Conservation (phyloP, 495 filamentous ascomycete species). For the Bacidia gigantensis region DNA sequence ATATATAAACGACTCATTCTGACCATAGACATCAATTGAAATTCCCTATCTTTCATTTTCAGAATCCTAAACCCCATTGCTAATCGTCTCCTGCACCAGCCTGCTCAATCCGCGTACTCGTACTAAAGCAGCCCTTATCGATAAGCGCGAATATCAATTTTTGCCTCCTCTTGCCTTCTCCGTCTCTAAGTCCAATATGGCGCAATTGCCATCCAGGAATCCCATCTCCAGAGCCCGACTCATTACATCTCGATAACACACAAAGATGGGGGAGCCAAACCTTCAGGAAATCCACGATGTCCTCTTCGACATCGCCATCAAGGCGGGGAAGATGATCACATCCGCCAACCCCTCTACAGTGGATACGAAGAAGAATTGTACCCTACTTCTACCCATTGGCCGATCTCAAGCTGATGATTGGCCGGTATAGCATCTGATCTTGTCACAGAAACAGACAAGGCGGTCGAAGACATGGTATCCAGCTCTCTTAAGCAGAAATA, state of each 20-base stretch:
- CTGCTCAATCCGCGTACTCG: neutral
- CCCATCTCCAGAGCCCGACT: neutral
- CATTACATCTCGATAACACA: neutral
- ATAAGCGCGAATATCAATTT: neutral
- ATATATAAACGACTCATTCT: too few relatives aligned
- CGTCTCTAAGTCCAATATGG: neutral
- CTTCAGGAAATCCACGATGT: slow-evolving; percentile 71
- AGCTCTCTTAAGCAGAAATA: slow-evolving; percentile 39
- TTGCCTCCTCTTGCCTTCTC: neutral
- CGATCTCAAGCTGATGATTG: neutral
- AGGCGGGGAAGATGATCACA: slow-evolving; percentile 72
- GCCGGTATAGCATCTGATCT: slow-evolving; percentile 49
- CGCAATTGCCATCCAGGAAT: neutral
- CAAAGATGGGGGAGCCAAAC: slow-evolving; percentile 26
- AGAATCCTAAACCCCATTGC: neutral
- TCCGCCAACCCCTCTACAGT: slow-evolving; percentile 53
- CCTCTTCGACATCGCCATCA: slow-evolving; percentile 56
- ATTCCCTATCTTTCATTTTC: too few relatives aligned
- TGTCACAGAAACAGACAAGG: slow-evolving; percentile 69
- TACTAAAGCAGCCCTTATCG: neutral
- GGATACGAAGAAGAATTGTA: slow-evolving; percentile 80
- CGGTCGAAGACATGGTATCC: slow-evolving; percentile 56
- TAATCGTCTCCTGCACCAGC: neutral
- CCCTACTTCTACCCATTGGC: neutral
- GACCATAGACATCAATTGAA: too few relatives aligned